Conservation (phyloP, 768 basidiomycete species). For the Galerina marginata region DNA sequence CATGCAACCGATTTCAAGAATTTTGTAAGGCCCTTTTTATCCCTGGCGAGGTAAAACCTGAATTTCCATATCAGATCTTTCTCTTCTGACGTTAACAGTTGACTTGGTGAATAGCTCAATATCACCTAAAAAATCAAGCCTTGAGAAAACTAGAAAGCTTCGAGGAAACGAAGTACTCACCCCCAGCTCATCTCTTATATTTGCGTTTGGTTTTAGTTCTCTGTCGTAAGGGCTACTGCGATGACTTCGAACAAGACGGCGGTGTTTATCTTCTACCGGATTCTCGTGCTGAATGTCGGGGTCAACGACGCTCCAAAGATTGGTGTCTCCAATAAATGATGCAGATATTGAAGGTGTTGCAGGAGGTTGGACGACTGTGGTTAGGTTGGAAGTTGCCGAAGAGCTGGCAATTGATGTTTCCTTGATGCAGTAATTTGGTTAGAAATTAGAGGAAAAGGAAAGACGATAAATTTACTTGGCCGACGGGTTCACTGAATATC, state of each 20-base stretch:
- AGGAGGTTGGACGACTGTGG: slow-evolving; percentile 48
- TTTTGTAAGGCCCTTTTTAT: slow-evolving; percentile 94
- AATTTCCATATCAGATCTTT: slow-evolving; percentile 99
- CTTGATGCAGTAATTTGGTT: slow-evolving; percentile 13
- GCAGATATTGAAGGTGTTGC: slow-evolving; percentile 51
- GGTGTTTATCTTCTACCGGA: slow-evolving; percentile 96
- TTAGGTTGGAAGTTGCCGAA: slow-evolving; percentile 45
- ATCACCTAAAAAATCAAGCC: slow-evolving; percentile 64
- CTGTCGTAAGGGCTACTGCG: slow-evolving; percentile 93
- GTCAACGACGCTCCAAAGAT: slow-evolving; percentile 88
- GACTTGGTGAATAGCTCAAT: slow-evolving; percentile 90
- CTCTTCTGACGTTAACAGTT: slow-evolving; percentile 84
- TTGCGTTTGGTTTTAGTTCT: slow-evolving; percentile 96
- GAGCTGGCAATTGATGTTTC: slow-evolving; percentile 30
- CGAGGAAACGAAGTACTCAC: slow-evolving; percentile 47
- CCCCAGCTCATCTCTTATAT: slow-evolving; percentile 90
- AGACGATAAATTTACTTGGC: slow-evolving; percentile 27
- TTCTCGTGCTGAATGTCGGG: slow-evolving; percentile 93
- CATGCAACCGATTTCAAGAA: slow-evolving; percentile 98
- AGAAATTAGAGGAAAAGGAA: slow-evolving; percentile 1
- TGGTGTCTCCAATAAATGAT: slow-evolving; percentile 64
- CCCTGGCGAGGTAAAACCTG: slow-evolving; percentile 93
- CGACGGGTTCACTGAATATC: slow-evolving; percentile 88
- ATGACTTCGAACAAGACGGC: slow-evolving; percentile 92
- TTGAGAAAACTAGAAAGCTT: not conserved